Evolutionary conservation across 306 rosid species (phyloP), one percentile per base, ranked within the genome.

Genomic region (Carpinus fangiana): DNA sequence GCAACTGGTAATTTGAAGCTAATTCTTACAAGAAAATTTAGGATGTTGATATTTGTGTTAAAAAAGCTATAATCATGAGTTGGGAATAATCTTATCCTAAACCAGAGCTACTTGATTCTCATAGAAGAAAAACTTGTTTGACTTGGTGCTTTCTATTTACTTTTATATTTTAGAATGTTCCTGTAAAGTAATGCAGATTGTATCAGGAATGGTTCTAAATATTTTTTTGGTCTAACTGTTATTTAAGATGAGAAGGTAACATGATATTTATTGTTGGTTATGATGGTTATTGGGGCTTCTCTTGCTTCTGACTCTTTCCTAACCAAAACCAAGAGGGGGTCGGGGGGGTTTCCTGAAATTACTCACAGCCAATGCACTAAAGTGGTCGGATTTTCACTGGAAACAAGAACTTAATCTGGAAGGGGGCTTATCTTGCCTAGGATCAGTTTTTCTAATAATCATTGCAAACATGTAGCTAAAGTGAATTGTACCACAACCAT

Each of bases 1-100:
- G 97, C 97, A 70, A 92, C 93, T 79, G 98, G 97, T 90, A 85
- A 86, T 36, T 34, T 59, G 11, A 45, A 34, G 79, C 51, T 80
- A 21, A 48, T 52, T 64, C 50, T 31, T 23, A 26, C 59, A 74
- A 70, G 28, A 74, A 48, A 55, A 65, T 48, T 66, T 54, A 10
- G 55, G 66, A 38, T 71, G 45, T 23, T 45, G 23, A 46, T 72
- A 43, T 60, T 8, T 8, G 52, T 55, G 51, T 70, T 28, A 34
- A 47, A 60, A 60, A 60, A 14, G 56, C 62, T 76, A 53, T 26
- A 47, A 59, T 59, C 74, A 59, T 75, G 53, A 57, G 38, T 57
- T 47, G 21, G 1, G 34, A 48, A 9, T 47, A 74, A 21, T 36
- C 26, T 60, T 12, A 43, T 64, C 14, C 53, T 46, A 52, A 21